Conservation (phyloP, 1,139 yeast species). For the Debaryomyces sp. region DNA sequence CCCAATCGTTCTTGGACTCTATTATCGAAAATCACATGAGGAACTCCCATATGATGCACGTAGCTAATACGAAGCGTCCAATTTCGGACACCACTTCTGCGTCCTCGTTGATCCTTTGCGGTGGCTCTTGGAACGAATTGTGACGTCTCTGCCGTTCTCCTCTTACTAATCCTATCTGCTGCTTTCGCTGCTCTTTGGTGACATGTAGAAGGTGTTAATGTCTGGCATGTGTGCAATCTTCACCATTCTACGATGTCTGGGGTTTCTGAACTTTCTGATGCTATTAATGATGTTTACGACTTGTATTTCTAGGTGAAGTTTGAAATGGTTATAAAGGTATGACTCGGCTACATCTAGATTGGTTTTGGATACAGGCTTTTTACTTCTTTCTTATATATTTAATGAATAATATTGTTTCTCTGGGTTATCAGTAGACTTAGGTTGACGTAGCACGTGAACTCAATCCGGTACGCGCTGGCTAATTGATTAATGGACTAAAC, state of each 20-base stretch:
- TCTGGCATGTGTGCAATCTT: neutral
- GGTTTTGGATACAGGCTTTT: conserved; percentile 15
- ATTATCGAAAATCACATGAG: conserved; percentile 7
- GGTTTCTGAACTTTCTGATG: neutral
- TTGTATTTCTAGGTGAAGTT: neutral
- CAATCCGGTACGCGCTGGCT: conserved; percentile 1
- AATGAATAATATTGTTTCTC: neutral
- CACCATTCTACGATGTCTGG: neutral
- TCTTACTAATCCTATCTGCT: neutral
- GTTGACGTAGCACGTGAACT: neutral
- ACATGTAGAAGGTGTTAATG: neutral
- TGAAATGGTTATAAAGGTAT: neutral
- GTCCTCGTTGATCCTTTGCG: conserved; percentile 21
- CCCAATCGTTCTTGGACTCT: conserved; percentile 5
- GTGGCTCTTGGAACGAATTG: conserved; percentile 12
- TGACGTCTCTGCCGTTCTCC: neutral
- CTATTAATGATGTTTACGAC: neutral
- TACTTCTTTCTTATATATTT: conserved; percentile 11
- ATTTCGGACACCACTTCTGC: conserved; percentile 21
- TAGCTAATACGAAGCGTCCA: conserved; percentile 8
- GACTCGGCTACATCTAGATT: neutral
- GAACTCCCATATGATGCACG: neutral
- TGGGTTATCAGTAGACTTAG: neutral
- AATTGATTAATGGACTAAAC: neutral
- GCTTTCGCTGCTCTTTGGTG: neutral